Conservation (phyloP, 225 moss, liverwort and hornwort species). For the Pleurozium schreberi region DNA sequence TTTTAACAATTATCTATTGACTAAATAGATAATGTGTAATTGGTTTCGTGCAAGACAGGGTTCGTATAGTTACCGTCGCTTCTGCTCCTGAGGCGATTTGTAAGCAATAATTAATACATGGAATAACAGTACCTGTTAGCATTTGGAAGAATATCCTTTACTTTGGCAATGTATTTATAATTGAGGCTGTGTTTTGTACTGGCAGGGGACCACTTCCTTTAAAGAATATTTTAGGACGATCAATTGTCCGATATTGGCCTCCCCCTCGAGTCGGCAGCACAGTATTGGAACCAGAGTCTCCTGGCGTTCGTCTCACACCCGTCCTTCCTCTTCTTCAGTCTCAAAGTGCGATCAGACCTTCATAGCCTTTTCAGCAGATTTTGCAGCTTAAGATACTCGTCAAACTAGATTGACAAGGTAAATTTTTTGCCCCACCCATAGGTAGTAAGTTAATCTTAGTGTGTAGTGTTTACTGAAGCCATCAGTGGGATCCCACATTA, state of each 20-base stretch:
- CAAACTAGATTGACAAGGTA: neutral
- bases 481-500: neutral
- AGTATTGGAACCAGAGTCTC: conserved; percentile 36
- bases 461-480: neutral
- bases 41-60: neutral
- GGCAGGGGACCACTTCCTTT: conserved; percentile 84
- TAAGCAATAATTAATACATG: neutral
- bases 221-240: conserved; percentile 77
- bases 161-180: neutral
- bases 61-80: neutral
- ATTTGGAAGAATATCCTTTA: neutral
- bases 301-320: conserved; percentile 18
- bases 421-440: neutral
- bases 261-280: conserved; percentile 77
- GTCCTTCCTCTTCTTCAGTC: conserved; percentile 45
- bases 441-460: neutral
- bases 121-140: neutral
- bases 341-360: conserved; percentile 28
- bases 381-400: neutral
- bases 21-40: neutral
- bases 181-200: neutral
- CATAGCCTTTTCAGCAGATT: neutral
- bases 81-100: neutral
- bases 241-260: conserved; percentile 90
- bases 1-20: neutral